Evolutionary conservation across 2,329 filamentous ascomycete genomes (phyloP).

Genomic region (Aureobasidium subglaciale): DNA sequence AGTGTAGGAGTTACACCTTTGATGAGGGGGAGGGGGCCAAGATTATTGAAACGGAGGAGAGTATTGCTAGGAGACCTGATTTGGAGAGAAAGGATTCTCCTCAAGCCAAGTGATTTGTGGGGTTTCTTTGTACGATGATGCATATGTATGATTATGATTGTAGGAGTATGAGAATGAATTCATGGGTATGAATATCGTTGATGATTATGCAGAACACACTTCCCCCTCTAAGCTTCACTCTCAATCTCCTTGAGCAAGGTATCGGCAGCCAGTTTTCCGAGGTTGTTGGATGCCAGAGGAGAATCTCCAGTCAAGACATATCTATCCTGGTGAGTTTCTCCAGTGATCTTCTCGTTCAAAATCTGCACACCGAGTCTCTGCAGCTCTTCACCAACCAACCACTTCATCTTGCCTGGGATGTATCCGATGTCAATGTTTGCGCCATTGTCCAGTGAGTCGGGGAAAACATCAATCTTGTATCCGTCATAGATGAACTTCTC

Average conservation of each 20-base stretch:
- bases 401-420: slow-evolving; percentile 3
- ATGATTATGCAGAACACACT: no score
- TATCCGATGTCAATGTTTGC: slow-evolving; percentile 3
- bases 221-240: not conserved
- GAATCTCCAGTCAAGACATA: slow-evolving; percentile 5
- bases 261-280: not conserved
- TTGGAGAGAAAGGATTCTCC: not conserved
- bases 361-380: not conserved
- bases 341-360: slow-evolving; percentile 4
- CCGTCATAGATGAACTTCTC: slow-evolving; percentile 3
- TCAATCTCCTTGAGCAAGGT: not conserved
- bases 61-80: not conserved
- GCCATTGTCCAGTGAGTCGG: not conserved
- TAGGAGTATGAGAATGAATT: no score
- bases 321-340: not conserved
- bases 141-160: no score
- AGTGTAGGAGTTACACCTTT: slow-evolving; percentile 3
- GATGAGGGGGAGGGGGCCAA: not conserved
- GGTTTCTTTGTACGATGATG: not conserved
- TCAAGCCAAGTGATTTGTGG: not conserved
- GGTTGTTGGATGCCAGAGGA: not conserved
- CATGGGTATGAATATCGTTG: no score
- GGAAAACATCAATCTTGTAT: slow-evolving; percentile 6
- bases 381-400: not conserved
- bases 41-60: not conserved